These are phyloP conservation scores for Oryza glaberrima DNA, from an alignment of 176 grass and related monocot genomes.

Conservation along the genomic window DNA sequence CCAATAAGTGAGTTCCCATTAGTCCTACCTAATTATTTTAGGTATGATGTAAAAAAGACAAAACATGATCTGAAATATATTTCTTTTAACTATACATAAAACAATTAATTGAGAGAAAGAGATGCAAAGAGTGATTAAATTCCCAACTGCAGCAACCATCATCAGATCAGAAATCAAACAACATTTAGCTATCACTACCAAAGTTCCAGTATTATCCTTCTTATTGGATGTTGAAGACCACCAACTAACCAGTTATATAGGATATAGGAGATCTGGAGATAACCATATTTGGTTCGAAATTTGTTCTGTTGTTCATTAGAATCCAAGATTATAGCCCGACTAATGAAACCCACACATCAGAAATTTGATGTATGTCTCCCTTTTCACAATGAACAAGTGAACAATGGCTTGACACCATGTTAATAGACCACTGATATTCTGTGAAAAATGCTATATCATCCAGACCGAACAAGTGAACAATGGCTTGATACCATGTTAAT, in stretches of 20 bases:
- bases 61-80: conserved; percentile 2
- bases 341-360: background rate
- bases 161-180: background rate
- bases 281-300: background rate
- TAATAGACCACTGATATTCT: background rate
- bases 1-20: conserved; percentile 23
- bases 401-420: background rate
- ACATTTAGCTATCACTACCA: background rate
- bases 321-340: background rate
- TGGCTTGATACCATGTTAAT: background rate
- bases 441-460: background rate
- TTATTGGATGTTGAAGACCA: background rate
- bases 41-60: background rate
- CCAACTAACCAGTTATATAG: background rate
- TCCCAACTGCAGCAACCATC: background rate
- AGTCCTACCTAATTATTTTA: conserved; percentile 20
- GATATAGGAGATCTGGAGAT: background rate
- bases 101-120: background rate
- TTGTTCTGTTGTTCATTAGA: background rate
- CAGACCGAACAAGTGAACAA: background rate
- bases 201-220: background rate
- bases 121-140: conserved; percentile 18
- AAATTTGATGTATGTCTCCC: background rate
- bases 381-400: background rate
- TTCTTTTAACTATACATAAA: background rate